These are phyloP conservation scores for Cladobotryum mycophilum DNA, from an alignment of 2,329 filamentous ascomycete species.

Conservation along the genomic window DNA sequence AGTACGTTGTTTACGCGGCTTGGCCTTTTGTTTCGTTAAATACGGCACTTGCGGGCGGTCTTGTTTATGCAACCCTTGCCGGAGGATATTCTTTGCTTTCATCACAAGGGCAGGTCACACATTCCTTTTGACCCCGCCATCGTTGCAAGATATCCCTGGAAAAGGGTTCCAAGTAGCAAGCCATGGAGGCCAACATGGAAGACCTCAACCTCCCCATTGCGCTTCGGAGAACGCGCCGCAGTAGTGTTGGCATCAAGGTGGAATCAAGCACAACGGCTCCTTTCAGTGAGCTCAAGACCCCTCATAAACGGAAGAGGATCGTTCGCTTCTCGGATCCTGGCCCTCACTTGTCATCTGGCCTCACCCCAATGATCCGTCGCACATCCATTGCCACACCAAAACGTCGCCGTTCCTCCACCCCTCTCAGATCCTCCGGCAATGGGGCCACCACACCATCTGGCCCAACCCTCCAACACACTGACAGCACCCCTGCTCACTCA, in stretches of 20 bases:
- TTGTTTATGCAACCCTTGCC: too few relatives aligned
- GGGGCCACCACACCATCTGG: constrained; percentile 2
- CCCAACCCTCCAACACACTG: constrained; percentile 20
- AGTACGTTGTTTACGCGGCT: too few relatives aligned
- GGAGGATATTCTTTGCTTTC: too few relatives aligned
- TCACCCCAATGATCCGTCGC: constrained; percentile 53
- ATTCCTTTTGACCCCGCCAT: neutral
- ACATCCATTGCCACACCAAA: constrained; percentile 37
- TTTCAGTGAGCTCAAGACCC: constrained; percentile 22
- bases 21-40: too few relatives aligned
- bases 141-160: neutral
- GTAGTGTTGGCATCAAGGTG: constrained; percentile 26
- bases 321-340: constrained; percentile 57
- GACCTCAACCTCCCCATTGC: constrained; percentile 46
- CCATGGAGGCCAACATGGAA: constrained; percentile 23
- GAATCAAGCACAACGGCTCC: constrained; percentile 15
- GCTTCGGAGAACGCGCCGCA: constrained; percentile 48
- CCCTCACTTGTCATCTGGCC: constrained; percentile 40
- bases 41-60: too few relatives aligned
- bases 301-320: constrained; percentile 35
- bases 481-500: constrained; percentile 26
- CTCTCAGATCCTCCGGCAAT: constrained; percentile 21
- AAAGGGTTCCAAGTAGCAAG: neutral
- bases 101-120: constrained; percentile 1
- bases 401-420: constrained; percentile 42